Evolutionary conservation across 371 early-diverging fungal genomes (phyloP).

Genomic region (Rhizopus delemar): DNA sequence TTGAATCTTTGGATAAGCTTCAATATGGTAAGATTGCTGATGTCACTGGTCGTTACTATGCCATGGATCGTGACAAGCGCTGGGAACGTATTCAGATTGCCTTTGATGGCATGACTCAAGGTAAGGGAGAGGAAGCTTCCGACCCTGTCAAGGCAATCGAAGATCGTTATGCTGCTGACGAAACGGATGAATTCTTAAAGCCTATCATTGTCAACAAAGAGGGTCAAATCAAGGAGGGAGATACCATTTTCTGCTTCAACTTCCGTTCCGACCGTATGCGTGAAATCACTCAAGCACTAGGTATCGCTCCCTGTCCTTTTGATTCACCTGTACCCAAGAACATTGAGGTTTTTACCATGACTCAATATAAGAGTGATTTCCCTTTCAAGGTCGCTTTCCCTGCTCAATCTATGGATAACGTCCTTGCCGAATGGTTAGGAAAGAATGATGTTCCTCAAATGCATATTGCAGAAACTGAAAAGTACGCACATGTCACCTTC

Average conservation of each 20-base stretch:
- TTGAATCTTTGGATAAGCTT: conserved; percentile 62
- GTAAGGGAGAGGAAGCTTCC: conserved; percentile 74
- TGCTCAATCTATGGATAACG: conserved; percentile 94
- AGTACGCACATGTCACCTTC: conserved; percentile 99
- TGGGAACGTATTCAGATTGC: conserved; percentile 97
- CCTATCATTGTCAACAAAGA: conserved; percentile 86
- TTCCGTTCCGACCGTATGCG: conserved; percentile 99
- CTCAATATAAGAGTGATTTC: conserved; percentile 96
- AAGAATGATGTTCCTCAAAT: conserved; percentile 84
- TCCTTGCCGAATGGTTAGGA: conserved; percentile 95
- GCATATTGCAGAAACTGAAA: conserved; percentile 99
- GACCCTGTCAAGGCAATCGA: conserved; percentile 79
- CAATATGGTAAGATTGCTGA: conserved; percentile 90
- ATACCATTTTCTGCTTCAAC: conserved; percentile 92
- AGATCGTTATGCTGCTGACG: conserved; percentile 78
- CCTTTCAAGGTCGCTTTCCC: conserved; percentile 93
- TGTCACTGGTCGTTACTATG: conserved; percentile 97
- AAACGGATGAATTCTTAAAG: conserved; percentile 99
- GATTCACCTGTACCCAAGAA: conserved; percentile 77
- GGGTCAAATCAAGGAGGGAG: conserved; percentile 78
- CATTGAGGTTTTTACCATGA: conserved; percentile 91
- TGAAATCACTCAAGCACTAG: conserved; percentile 90
- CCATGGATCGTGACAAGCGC: conserved; percentile 99
- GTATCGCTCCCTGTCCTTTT: conserved; percentile 85
- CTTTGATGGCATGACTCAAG: conserved; percentile 85